These are phyloP conservation scores for Globisporangium acanthophoron DNA, from an alignment of 352 stramenopile genomes.

Conservation along the genomic window DNA sequence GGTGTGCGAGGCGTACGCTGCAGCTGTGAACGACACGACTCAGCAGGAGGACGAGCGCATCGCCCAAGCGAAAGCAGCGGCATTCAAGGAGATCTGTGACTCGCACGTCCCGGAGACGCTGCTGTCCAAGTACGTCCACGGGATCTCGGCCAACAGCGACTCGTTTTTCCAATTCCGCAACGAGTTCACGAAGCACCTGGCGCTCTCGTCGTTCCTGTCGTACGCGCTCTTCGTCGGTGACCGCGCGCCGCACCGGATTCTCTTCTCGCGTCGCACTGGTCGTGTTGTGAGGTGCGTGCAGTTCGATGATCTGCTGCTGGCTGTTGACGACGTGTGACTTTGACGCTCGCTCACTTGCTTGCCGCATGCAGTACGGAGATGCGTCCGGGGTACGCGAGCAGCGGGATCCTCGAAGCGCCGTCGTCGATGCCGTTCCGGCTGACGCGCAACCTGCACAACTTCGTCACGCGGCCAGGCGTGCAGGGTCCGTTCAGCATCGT, in stretches of 20 bases:
- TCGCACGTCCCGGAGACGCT: slow-evolving; percentile 79
- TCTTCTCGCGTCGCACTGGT: slow-evolving; percentile 77
- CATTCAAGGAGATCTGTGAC: slow-evolving; percentile 80
- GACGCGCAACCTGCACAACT: slow-evolving; percentile 86
- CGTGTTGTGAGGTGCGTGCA: slow-evolving; percentile 50
- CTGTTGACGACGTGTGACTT: neutral
- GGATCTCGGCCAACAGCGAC: slow-evolving; percentile 65
- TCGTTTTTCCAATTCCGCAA: slow-evolving; percentile 84
- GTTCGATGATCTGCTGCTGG: neutral
- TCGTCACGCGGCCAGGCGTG: slow-evolving; percentile 79
- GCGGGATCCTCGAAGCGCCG: slow-evolving; percentile 70
- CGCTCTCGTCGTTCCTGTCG: slow-evolving; percentile 80
- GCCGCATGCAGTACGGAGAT: slow-evolving; percentile 56
- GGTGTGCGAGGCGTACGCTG: slow-evolving; percentile 64
- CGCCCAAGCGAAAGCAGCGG: slow-evolving; percentile 47
- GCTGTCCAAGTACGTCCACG: slow-evolving; percentile 81
- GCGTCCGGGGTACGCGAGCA: slow-evolving; percentile 79
- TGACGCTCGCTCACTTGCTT: neutral
- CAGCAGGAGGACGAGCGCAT: slow-evolving; percentile 65
- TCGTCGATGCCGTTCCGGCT: slow-evolving; percentile 87
- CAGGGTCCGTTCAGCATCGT: slow-evolving; percentile 82
- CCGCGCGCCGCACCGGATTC: slow-evolving; percentile 73
- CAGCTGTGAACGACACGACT: slow-evolving; percentile 21
- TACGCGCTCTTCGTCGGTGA: slow-evolving; percentile 85
- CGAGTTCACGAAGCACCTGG: slow-evolving; percentile 85